Evolutionary conservation across 2,329 filamentous ascomycete species (phyloP).

Genomic region (Domatiomyces catenatus): DNA sequence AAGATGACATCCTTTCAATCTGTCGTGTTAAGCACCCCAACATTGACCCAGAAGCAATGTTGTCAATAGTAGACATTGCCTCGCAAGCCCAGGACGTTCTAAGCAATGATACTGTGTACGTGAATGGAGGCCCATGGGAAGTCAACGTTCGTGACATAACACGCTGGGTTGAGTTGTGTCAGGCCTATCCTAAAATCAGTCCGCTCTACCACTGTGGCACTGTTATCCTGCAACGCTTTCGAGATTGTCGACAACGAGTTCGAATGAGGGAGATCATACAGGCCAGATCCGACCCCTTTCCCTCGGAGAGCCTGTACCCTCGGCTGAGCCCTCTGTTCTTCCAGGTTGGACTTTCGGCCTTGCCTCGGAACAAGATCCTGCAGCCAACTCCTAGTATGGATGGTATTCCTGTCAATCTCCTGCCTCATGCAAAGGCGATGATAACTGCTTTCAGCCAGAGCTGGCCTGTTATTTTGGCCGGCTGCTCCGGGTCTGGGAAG

Average conservation of each 20-base stretch:
- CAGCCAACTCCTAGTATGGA: constrained; percentile 20
- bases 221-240: constrained; percentile 76
- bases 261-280: constrained; percentile 43
- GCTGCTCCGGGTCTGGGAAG: constrained; percentile 74
- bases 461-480: constrained; percentile 79
- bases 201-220: constrained; percentile 64
- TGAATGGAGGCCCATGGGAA: constrained; percentile 69
- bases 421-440: constrained; percentile 67
- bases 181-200: constrained; percentile 39
- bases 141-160: constrained; percentile 86
- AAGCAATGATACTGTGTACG: constrained; percentile 37
- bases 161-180: constrained; percentile 64
- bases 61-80: constrained; percentile 63
- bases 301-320: constrained; percentile 47
- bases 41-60: constrained; percentile 44
- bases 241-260: constrained; percentile 51
- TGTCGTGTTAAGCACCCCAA: constrained; percentile 60
- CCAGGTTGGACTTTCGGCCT: constrained; percentile 64
- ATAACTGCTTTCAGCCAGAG: constrained; percentile 75
- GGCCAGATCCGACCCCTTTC: background rate
- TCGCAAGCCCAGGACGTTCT: constrained; percentile 61
- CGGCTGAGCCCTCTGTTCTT: constrained; percentile 49
- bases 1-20: constrained; percentile 68
- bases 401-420: constrained; percentile 25
- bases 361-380: constrained; percentile 41